These are phyloP conservation scores for Pleurotus platypus DNA, from an alignment of 768 basidiomycete genomes.

Conservation along the genomic window DNA sequence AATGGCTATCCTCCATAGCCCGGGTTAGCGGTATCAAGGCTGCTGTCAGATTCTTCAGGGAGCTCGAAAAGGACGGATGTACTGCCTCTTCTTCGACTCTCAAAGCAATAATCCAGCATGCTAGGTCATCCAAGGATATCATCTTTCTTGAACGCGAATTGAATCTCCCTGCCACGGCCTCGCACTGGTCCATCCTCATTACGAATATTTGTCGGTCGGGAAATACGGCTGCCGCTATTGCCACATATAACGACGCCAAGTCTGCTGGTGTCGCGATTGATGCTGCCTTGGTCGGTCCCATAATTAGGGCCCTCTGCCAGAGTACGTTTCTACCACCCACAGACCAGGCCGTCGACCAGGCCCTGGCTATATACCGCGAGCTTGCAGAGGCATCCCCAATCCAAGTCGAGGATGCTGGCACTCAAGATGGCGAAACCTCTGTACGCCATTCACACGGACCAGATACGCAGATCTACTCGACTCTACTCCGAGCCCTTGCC, in stretches of 20 bases:
- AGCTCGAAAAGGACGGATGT: conserved; percentile 28
- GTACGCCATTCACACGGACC: conserved; percentile 36
- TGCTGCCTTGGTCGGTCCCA: conserved; percentile 47
- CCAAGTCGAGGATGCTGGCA: conserved; percentile 12
- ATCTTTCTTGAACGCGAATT: conserved; percentile 37
- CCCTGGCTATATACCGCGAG: conserved; percentile 51
- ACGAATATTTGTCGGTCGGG: conserved; percentile 40
- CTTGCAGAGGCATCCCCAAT: conserved; percentile 31
- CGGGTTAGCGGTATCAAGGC: conserved; percentile 25
- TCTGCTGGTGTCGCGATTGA: conserved; percentile 42
- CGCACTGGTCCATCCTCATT: conserved; percentile 57
- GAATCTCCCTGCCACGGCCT: conserved; percentile 31
- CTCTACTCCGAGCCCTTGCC: conserved; percentile 45
- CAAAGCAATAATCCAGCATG: conserved; percentile 38
- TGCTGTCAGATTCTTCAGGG: conserved; percentile 31
- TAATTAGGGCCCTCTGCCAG: conserved; percentile 50
- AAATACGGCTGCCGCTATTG: conserved; percentile 36
- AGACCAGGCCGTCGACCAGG: conserved; percentile 45
- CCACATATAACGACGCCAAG: conserved; percentile 46
- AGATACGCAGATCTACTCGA: conserved; percentile 51
- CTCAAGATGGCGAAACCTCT: conserved; percentile 11
- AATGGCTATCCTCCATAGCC: conserved; percentile 15
- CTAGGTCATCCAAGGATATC: conserved; percentile 38
- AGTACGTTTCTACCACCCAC: conserved; percentile 27
- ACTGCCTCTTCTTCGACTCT: conserved; percentile 25